phyloP scores from a whole-genome alignment of 2,329 filamentous ascomycete genomes.

The Alternaria burnsii region DNA sequence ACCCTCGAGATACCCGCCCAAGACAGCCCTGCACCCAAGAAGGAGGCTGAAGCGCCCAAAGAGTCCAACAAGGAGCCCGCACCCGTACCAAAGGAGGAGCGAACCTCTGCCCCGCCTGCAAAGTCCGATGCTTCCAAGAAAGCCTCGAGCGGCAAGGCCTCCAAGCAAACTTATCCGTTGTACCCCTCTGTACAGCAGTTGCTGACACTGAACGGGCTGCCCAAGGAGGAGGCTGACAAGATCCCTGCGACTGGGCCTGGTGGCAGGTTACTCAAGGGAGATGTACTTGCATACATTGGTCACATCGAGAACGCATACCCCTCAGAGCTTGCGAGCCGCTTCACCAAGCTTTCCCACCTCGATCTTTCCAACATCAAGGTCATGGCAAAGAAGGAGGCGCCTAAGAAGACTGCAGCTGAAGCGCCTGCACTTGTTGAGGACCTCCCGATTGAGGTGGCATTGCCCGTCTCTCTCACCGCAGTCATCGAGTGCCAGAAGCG shows the following conservation, averaged over 20 bases:
- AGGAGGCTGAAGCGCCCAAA: constrained; percentile 45
- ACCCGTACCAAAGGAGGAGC: constrained; percentile 46
- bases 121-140: constrained; percentile 45
- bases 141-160: constrained; percentile 56
- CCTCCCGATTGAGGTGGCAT: constrained; percentile 67
- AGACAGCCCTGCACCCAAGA: constrained; percentile 57
- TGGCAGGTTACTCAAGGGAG: constrained; percentile 91
- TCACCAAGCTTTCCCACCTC: constrained; percentile 80
- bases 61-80: constrained; percentile 36
- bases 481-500: constrained; percentile 83
- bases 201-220: constrained; percentile 79
- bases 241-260: constrained; percentile 89
- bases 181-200: constrained; percentile 86
- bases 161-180: constrained; percentile 75
- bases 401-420: constrained; percentile 58
- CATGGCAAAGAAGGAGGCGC: constrained; percentile 58
- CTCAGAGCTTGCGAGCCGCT: constrained; percentile 72
- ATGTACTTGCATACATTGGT: constrained; percentile 90
- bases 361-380: constrained; percentile 97
- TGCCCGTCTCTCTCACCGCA: constrained; percentile 80
- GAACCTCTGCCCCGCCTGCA: constrained; percentile 41
- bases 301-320: constrained; percentile 77
- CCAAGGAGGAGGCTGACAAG: constrained; percentile 76
- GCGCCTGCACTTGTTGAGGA: constrained; percentile 54
- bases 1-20: constrained; percentile 79